Base-by-base conservation (phyloP, 83 land plant genomes). In the Thuja plicata region DNA sequence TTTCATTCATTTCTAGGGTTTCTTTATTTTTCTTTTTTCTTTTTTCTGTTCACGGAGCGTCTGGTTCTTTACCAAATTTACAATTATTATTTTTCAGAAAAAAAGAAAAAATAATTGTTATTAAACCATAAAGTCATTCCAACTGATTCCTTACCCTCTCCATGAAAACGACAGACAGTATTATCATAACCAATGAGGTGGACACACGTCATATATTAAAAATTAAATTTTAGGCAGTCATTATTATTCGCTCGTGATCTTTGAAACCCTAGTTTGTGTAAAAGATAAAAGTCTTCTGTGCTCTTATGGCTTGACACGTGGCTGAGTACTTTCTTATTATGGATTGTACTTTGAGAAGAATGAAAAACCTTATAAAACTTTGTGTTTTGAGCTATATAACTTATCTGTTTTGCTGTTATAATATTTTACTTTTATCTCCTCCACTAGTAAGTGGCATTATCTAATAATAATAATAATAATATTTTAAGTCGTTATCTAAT, bases 1-100 rank as follows among this genome's bases (percentile, higher is more conserved):
- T 74, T 74, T 74, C 37, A 74, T 74, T 66, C 35, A 74, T 34
- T 74, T 34, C 38, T 74, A 74, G 78, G 78, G 78, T 74, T 74
- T 73, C 77, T n/a, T 70, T n/a, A 70, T 27, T 30, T 21, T 60
- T 60, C 66, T 60, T 60, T 66, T 66, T 27, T 6, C 50, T 8
- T 60, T 19, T 57, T 60, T 66, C 71, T 66, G 66, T 60, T 66
- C 30, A 24, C 30, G n/a, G 34, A 74, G 38, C 78, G 78, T 3
- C 78, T 66, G 9, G 5, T 21, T 60, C 5, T 32, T 30, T 30
- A 73, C 77, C 17, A 52, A 13, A 52, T 52, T 16, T 52, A 52
- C 55, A 52, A 50, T 13, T 11, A 52, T 52, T 71, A 71, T n/a
- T 30, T 27, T 73, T 73, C 8, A 10, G 11, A 73, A 30, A 74